phyloP scores from a whole-genome alignment of 225 moss, liverwort and hornwort species.

The Takakia lepidozioides region DNA sequence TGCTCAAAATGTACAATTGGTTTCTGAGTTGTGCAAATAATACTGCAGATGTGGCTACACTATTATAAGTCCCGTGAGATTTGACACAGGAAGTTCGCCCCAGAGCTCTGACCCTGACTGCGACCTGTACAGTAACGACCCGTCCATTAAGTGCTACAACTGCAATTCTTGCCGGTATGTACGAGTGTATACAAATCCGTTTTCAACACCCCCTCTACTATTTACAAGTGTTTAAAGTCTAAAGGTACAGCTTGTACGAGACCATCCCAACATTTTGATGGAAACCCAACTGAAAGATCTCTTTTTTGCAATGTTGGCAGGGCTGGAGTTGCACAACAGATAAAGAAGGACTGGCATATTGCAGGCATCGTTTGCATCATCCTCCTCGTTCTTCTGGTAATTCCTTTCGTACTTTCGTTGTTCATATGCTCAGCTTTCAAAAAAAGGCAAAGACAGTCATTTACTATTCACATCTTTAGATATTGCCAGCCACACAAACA shows the following conservation, averaged over 20 bases:
- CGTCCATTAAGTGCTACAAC: conserved; percentile 37
- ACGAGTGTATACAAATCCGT: background rate
- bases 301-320: conserved; percentile 5
- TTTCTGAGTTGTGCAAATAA: no score
- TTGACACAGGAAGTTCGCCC: conserved; percentile 15
- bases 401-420: no score
- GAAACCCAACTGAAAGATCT: background rate
- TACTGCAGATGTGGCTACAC: conserved; percentile 28
- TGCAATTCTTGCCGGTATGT: conserved; percentile 55
- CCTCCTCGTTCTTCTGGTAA: conserved; percentile 27
- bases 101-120: conserved; percentile 30
- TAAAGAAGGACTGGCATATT: conserved; percentile 21
- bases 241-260: background rate
- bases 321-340: conserved; percentile 40
- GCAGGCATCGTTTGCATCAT: conserved; percentile 33
- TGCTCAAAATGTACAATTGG: no score
- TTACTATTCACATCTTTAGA: no score
- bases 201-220: background rate
- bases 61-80: conserved; percentile 20
- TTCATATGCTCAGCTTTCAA: no score
- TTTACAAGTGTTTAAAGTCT: background rate
- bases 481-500: no score
- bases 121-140: conserved; percentile 26
- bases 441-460: no score
- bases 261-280: background rate